A percentile compares a stretch with the other conserved stretches of the same genome.
phyloP scores from a whole-genome alignment of 148 eudicot genomes.

The Tetragonia tetragonoides region DNA sequence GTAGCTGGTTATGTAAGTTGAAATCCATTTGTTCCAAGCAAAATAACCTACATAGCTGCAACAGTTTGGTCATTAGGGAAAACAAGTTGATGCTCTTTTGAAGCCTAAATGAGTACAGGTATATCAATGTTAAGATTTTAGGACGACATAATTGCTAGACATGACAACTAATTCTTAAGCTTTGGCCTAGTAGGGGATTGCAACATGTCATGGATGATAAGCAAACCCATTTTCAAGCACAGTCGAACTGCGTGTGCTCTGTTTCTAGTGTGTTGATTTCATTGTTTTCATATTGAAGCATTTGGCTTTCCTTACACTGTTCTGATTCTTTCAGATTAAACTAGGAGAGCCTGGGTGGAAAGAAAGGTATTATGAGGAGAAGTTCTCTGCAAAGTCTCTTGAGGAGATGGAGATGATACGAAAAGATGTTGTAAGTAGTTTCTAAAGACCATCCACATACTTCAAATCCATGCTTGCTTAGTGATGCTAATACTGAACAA shows the following conservation, averaged over 20 bases:
- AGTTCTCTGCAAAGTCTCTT: constrained; percentile 63
- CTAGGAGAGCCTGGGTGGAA: constrained; percentile 94
- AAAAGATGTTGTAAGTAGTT: constrained; percentile 78
- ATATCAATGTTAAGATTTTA: no score
- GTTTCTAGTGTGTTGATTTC: neutral
- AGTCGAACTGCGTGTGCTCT: neutral
- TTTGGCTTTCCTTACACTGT: constrained; percentile 1
- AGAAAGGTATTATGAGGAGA: constrained; percentile 92
- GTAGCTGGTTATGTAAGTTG: no score
- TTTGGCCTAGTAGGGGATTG: neutral
- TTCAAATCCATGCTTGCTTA: neutral
- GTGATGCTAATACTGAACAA: neutral
- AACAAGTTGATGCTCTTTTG: no score
- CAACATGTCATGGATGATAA: neutral
- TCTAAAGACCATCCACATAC: neutral
- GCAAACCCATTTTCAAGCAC: neutral
- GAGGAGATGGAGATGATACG: constrained; percentile 75
- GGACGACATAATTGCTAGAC: no score
- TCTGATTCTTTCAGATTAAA: constrained; percentile 49
- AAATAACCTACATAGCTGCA: neutral
- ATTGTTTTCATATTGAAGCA: neutral
- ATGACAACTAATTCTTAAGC: no score
- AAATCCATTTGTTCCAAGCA: neutral
- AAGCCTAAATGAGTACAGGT: no score
- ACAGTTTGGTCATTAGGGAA: no score